Percentiles rank a stretch among this genome's conserved stretches.
Conservation (phyloP, 805 yeast species). For the Hanseniaspora taiwanica region DNA sequence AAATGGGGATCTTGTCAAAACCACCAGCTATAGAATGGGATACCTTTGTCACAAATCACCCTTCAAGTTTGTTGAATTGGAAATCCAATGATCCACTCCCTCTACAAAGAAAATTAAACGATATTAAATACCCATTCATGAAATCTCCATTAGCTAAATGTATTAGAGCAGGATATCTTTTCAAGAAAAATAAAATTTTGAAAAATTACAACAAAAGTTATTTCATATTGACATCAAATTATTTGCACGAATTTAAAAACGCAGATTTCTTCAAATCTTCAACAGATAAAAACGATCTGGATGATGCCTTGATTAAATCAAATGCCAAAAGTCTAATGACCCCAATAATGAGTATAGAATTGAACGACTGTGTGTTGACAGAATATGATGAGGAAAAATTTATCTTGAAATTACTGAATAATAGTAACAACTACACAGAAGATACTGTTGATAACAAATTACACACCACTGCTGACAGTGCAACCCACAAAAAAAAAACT, state of each 20-base stretch:
- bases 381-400: conserved; percentile 28
- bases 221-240: conserved; percentile 56
- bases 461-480: not conserved
- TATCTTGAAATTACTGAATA: conserved; percentile 15
- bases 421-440: not conserved
- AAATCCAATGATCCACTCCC: conserved; percentile 29
- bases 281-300: conserved; percentile 3
- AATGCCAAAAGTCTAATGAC: conserved; percentile 37
- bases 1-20: conserved; percentile 35
- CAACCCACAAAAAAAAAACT: no score
- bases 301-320: conserved; percentile 4
- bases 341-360: conserved; percentile 30
- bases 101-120: conserved; percentile 34
- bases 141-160: conserved; percentile 37
- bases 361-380: conserved; percentile 23
- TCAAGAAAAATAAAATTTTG: conserved; percentile 47
- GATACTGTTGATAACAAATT: not conserved
- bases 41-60: conserved; percentile 37
- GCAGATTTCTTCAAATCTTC: conserved; percentile 26
- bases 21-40: conserved; percentile 63
- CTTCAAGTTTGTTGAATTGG: conserved; percentile 27
- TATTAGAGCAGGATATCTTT: conserved; percentile 45
- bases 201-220: conserved; percentile 49
- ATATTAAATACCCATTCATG: conserved; percentile 40
- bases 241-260: conserved; percentile 49